These are phyloP conservation scores for Blastomyces parvus DNA, from an alignment of 2,329 filamentous ascomycete genomes.

Conservation along the genomic window DNA sequence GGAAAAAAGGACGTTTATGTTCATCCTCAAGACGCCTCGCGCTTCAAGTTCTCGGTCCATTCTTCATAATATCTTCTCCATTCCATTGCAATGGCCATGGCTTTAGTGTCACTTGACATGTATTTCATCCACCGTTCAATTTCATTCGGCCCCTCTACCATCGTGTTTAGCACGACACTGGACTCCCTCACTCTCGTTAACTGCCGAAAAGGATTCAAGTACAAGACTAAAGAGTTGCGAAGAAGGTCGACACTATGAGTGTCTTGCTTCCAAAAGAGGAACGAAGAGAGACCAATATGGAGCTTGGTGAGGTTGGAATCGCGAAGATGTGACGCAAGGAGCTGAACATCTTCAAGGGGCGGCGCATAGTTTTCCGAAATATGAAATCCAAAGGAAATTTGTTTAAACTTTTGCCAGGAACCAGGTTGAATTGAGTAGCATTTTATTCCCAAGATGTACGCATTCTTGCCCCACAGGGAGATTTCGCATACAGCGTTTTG, in stretches of 20 bases:
- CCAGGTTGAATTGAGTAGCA: constrained; percentile 11
- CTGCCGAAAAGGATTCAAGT: constrained; percentile 11
- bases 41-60: constrained; percentile 9
- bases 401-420: constrained; percentile 12
- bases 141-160: not conserved
- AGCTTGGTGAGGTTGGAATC: constrained; percentile 9
- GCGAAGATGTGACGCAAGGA: constrained; percentile 8
- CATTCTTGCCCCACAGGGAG: not conserved
- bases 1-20: not conserved
- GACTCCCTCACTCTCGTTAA: constrained; percentile 9
- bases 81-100: not conserved
- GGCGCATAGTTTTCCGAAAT: not conserved
- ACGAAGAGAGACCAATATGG: constrained; percentile 5
- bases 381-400: constrained; percentile 1
- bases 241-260: not conserved
- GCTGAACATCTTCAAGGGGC: constrained; percentile 2
- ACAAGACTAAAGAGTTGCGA: constrained; percentile 7
- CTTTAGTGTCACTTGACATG: not conserved
- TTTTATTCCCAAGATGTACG: constrained; percentile 11
- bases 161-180: not conserved
- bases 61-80: constrained; percentile 11
- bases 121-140: constrained; percentile 4
- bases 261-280: not conserved
- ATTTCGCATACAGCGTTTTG: constrained; percentile 11
- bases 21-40: not conserved